These are phyloP conservation scores for Graphium sp. DNA, from an alignment of 2,329 filamentous ascomycete genomes.

Conservation along the genomic window DNA sequence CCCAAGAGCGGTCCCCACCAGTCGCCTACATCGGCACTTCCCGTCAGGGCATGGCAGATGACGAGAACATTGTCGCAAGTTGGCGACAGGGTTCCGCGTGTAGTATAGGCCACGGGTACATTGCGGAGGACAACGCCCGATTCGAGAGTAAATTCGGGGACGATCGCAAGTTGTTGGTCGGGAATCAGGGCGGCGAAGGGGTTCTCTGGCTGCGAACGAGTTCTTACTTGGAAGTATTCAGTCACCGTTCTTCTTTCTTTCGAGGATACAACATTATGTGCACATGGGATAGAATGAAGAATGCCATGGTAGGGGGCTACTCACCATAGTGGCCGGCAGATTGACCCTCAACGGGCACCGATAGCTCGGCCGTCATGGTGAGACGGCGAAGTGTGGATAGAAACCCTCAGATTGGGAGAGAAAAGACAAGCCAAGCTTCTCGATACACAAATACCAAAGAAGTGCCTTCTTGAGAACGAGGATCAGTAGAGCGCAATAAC, in stretches of 20 bases:
- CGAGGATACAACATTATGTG: too few relatives aligned
- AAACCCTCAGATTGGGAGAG: too few relatives aligned
- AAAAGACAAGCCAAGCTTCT: too few relatives aligned
- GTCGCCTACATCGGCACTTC: conserved; percentile 69
- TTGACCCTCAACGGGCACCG: too few relatives aligned
- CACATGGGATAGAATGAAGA: too few relatives aligned
- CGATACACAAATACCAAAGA: too few relatives aligned
- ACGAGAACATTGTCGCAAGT: conserved; percentile 52
- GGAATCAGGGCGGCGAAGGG: conserved; percentile 76
- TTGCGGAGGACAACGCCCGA: conserved; percentile 74
- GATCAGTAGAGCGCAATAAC: too few relatives aligned
- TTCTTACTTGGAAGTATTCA: conserved; percentile 54
- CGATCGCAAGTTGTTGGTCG: conserved; percentile 70
- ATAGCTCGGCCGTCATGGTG: too few relatives aligned
- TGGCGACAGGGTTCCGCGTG: conserved; percentile 41
- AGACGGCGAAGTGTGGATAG: too few relatives aligned
- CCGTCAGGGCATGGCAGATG: conserved; percentile 72
- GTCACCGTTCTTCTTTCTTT: conserved; percentile 29
- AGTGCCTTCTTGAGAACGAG: too few relatives aligned
- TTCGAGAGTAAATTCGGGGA: conserved; percentile 84
- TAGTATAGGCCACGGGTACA: conserved; percentile 53
- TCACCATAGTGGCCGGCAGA: too few relatives aligned
- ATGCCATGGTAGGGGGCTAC: too few relatives aligned
- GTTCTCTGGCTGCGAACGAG: conserved; percentile 65
- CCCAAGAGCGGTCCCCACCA: conserved; percentile 81